phyloP scores from a whole-genome alignment of 768 basidiomycete species.

The Boletus reticulatus region DNA sequence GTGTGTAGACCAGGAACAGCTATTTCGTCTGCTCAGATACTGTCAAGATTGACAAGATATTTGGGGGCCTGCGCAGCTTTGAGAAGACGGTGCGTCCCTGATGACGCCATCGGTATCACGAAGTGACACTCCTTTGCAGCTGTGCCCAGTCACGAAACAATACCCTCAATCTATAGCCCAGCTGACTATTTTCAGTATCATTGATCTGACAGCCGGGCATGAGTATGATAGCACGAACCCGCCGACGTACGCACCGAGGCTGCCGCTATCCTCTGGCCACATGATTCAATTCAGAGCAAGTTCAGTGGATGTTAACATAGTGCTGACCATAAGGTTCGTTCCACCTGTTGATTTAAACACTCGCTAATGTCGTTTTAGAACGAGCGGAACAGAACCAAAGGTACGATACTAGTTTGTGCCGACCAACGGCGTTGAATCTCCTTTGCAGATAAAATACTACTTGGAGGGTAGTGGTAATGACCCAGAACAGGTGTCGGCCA shows the following conservation, averaged over 20 bases:
- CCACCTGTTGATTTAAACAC: not conserved
- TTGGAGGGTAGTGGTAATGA: constrained; percentile 73
- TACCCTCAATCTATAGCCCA: constrained; percentile 66
- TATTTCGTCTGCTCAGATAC: constrained; percentile 78
- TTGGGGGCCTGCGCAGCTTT: constrained; percentile 61
- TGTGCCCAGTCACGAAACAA: constrained; percentile 26
- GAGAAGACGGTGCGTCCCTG: constrained; percentile 34
- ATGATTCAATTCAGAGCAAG: constrained; percentile 79
- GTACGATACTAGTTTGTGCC: constrained; percentile 32
- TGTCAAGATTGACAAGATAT: constrained; percentile 64
- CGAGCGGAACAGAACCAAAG: constrained; percentile 91
- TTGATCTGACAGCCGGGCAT: constrained; percentile 62
- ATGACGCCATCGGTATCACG: not conserved
- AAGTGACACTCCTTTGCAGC: constrained; percentile 9
- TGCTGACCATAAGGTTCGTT: constrained; percentile 66
- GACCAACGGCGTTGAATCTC: not conserved
- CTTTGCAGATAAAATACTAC: constrained; percentile 79
- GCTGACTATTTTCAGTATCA: constrained; percentile 56
- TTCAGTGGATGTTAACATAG: constrained; percentile 46
- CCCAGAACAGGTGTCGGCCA: constrained; percentile 39
- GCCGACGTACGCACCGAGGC: constrained; percentile 56
- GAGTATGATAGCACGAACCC: constrained; percentile 77
- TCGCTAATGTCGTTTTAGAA: constrained; percentile 40
- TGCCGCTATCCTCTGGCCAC: constrained; percentile 75
- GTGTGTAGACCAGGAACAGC: constrained; percentile 70